A percentile compares a stretch with the other conserved stretches of the same genome.
Evolutionary conservation across 2,329 filamentous ascomycete species (phyloP).

Genomic region (Fusarium piperis): DNA sequence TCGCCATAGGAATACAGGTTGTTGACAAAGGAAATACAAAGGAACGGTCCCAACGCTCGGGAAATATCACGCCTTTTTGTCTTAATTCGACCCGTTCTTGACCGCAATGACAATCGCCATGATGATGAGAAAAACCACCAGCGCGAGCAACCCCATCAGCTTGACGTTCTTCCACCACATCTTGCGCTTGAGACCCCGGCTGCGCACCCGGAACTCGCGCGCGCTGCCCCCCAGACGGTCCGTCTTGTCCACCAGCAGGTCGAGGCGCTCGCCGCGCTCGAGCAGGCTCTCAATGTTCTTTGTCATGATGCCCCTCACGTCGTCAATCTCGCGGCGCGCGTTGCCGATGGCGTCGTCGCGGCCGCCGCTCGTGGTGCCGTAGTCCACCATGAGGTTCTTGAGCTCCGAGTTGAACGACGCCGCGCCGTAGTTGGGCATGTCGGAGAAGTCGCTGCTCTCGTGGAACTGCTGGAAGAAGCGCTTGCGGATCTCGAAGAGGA

Average conservation of each 20-base stretch:
- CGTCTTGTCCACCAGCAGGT: slow-evolving; percentile 95
- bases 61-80: neutral
- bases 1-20: slow-evolving; percentile 36
- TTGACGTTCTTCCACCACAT: slow-evolving; percentile 99
- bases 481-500: slow-evolving; percentile 88
- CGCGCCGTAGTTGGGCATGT: slow-evolving; percentile 88
- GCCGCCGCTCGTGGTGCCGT: slow-evolving; percentile 79
- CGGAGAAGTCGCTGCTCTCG: slow-evolving; percentile 74
- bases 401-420: slow-evolving; percentile 86
- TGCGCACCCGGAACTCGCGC: slow-evolving; percentile 88
- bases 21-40: slow-evolving; percentile 25
- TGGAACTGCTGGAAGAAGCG: slow-evolving; percentile 81
- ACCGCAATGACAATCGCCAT: slow-evolving; percentile 64
- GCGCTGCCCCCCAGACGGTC: slow-evolving; percentile 89
- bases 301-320: slow-evolving; percentile 92
- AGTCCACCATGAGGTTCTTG: slow-evolving; percentile 81
- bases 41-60: slow-evolving; percentile 18
- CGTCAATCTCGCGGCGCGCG: slow-evolving; percentile 90
- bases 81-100: slow-evolving; percentile 52
- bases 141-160: slow-evolving; percentile 80
- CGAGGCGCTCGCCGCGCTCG: slow-evolving; percentile 91
- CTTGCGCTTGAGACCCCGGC: slow-evolving; percentile 83
- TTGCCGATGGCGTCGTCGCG: slow-evolving; percentile 84
- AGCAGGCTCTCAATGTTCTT: slow-evolving; percentile 92
- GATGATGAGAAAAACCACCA: slow-evolving; percentile 73